phyloP scores from a whole-genome alignment of 306 rosid species.

The Medicago ruthenica region DNA sequence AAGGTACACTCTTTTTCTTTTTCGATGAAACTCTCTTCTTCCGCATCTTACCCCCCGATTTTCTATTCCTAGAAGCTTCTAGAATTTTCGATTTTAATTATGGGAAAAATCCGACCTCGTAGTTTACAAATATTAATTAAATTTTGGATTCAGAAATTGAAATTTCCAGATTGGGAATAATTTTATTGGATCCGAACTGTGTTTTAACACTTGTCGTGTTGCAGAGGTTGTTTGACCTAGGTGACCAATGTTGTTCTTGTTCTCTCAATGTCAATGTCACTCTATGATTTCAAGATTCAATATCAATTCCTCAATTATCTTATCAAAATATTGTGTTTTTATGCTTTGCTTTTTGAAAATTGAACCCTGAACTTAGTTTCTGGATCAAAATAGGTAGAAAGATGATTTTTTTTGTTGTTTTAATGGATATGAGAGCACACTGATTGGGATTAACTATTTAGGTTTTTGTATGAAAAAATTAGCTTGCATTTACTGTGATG shows the following conservation, averaged over 20 bases:
- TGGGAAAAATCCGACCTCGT: too few relatives aligned
- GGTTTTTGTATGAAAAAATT: too few relatives aligned
- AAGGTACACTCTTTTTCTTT: constrained; percentile 46
- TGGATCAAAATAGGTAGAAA: constrained; percentile 8
- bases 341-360: constrained; percentile 20
- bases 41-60: too few relatives aligned
- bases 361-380: constrained; percentile 20
- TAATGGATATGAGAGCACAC: neutral
- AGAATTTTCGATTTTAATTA: constrained; percentile 29
- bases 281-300: constrained; percentile 27
- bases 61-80: too few relatives aligned
- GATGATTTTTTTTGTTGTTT: neutral
- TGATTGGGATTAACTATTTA: neutral
- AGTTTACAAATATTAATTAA: constrained; percentile 12
- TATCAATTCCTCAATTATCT: constrained; percentile 6
- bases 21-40: neutral
- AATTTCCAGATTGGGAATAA: constrained; percentile 34
- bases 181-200: constrained; percentile 50
- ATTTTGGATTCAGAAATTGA: constrained; percentile 37
- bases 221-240: constrained; percentile 37
- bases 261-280: constrained; percentile 21
- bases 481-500: too few relatives aligned
- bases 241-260: constrained; percentile 39
- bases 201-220: constrained; percentile 33
- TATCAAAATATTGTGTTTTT: constrained; percentile 27